phyloP scores from a whole-genome alignment of 305 asterid species.

The Plantago lanceolata region DNA sequence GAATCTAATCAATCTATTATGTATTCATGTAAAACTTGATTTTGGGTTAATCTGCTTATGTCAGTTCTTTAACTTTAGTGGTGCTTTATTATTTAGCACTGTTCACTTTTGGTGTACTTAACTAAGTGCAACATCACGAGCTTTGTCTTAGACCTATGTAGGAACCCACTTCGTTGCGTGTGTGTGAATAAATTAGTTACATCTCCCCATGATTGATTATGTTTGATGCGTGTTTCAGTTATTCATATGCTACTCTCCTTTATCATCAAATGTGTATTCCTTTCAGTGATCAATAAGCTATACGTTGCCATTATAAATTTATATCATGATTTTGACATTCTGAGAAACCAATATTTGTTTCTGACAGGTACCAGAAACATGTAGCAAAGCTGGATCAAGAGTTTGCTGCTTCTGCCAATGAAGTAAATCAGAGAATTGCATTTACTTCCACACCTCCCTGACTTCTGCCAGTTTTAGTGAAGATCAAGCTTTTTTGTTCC shows the following conservation, averaged over 20 bases:
- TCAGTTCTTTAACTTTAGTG: background rate
- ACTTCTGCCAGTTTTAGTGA: slow-evolving; percentile 13
- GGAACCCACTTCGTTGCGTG: background rate
- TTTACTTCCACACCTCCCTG: slow-evolving; percentile 19
- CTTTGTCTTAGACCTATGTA: background rate
- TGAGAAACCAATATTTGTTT: slow-evolving; percentile 10
- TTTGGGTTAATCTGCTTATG: slow-evolving; percentile 1
- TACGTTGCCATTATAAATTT: background rate
- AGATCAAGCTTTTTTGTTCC: slow-evolving; percentile 7
- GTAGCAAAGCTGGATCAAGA: slow-evolving; percentile 50
- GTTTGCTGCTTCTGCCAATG: slow-evolving; percentile 49
- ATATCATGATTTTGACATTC: slow-evolving; percentile 13
- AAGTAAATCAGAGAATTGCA: slow-evolving; percentile 35
- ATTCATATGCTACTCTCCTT: background rate
- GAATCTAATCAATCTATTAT: too few relatives aligned
- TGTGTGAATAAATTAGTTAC: background rate
- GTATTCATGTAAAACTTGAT: background rate
- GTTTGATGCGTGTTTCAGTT: background rate
- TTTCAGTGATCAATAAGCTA: background rate
- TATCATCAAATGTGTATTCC: background rate
- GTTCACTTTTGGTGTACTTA: background rate
- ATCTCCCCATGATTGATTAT: background rate
- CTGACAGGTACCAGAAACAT: slow-evolving; percentile 56
- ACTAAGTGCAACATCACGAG: background rate
- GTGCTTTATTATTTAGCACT: background rate